Evolutionary conservation across 192 early-diverging fungal genomes (phyloP), one percentile per base, ranked within the genome.

Genomic region (Podila horticola): DNA sequence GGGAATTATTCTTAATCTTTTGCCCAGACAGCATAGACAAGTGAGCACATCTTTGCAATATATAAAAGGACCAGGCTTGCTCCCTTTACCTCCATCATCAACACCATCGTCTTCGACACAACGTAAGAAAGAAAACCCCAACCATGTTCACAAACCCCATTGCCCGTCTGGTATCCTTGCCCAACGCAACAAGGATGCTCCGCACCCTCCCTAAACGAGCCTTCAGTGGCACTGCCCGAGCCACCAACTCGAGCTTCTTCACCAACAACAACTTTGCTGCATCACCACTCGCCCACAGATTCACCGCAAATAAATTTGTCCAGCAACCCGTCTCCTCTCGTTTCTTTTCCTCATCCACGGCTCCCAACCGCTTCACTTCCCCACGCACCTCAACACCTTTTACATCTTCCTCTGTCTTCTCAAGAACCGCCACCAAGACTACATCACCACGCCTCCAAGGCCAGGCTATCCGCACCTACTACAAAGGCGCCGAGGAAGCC

Each of bases 131-230:
- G 7, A 24, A 26, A 55, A n/a, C 51, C 7, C 0, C 22, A 55
- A 55, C 24, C 52, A 26, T 55, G 20, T 55, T 24, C 67, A 34
- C 17, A 24, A 28, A 55, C 19, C 15, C 38, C 19, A 6, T 63
- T 0, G 13, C 69, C 5, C 61, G 69, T 7, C 50, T 71, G 29
- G 50, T 64, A 30, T 64, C 62, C 4, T 45, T 71, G 30, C 45
- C 49, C 31, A 63, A 41, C 31, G 61, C 60, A 19, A 31, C 62
- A 36, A 71, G 34, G 49, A 62, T 71, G 24, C 17, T 71, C 30
- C 38, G 30, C 22, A 36, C 33, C n/a, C 7, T 48, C 10, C 30
- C 70, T 36, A 51, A 38, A 13, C 36, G 34, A 13, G 30, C 28
- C 50, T 48, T 64, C 38, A 61, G 60, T 0, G 20, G 45, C 31